Percentiles rank a stretch among this genome's conserved stretches.
These are phyloP conservation scores for Bipolaris oryzae DNA, from an alignment of 2,329 filamentous ascomycete genomes.

Conservation along the genomic window DNA sequence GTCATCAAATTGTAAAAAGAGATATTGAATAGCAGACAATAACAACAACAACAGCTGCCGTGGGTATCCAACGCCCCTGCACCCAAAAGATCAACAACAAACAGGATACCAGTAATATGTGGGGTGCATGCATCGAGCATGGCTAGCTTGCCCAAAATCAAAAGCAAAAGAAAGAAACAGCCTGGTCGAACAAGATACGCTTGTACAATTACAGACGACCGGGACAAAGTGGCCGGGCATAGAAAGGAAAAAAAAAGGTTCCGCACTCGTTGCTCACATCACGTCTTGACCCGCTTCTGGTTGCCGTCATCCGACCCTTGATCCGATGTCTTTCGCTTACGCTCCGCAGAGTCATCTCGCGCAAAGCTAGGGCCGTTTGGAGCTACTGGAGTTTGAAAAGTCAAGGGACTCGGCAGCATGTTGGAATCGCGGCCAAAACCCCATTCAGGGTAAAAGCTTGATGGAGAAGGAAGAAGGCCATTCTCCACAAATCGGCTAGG, in stretches of 20 bases:
- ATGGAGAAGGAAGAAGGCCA: constrained; percentile 87
- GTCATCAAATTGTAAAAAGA: constrained; percentile 24
- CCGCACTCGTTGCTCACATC: constrained; percentile 2
- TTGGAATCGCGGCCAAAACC: constrained; percentile 78
- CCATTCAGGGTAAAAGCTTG: constrained; percentile 92
- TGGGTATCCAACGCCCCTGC: constrained; percentile 39
- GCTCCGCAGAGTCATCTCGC: constrained; percentile 49
- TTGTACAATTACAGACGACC: constrained; percentile 20
- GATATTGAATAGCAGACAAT: constrained; percentile 7
- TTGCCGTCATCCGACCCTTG: constrained; percentile 46
- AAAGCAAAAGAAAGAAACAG: constrained; percentile 10
- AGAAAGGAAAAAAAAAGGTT: not conserved
- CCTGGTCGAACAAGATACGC: constrained; percentile 7
- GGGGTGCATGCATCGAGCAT: constrained; percentile 17
- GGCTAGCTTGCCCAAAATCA: constrained; percentile 2
- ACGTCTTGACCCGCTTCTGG: constrained; percentile 48
- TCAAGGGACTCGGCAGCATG: constrained; percentile 88
- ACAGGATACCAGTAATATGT: constrained; percentile 6
- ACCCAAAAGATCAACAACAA: constrained; percentile 19
- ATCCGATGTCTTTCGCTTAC: constrained; percentile 51
- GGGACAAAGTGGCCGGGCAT: not conserved
- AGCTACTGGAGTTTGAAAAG: constrained; percentile 81
- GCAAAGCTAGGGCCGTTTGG: constrained; percentile 52
- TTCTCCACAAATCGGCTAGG: constrained; percentile 90
- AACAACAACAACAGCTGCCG: constrained; percentile 20